phyloP scores from a whole-genome alignment of 768 basidiomycete genomes.

The Mycena pura region DNA sequence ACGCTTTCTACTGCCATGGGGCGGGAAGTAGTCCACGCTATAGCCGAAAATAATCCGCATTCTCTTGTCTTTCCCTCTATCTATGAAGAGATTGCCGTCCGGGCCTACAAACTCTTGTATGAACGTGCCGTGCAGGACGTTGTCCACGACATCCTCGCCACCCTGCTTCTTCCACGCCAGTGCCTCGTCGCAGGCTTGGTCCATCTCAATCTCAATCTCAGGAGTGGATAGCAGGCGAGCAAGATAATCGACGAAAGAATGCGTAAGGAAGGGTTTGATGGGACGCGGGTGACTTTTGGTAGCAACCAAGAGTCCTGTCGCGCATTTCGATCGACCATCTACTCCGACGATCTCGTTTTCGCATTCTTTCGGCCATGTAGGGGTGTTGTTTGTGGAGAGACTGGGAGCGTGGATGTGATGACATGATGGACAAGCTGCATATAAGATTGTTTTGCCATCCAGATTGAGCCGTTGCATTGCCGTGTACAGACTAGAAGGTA shows the following conservation, averaged over 20 bases:
- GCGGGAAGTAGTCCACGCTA: conserved; percentile 36
- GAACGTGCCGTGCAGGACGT: not conserved
- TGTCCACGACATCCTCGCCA: not conserved
- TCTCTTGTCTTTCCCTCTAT: no score
- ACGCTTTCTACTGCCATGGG: conserved; percentile 23
- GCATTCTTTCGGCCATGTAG: not conserved
- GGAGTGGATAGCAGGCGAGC: conserved; percentile 23
- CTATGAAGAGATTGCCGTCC: no score
- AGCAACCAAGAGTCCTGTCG: not conserved
- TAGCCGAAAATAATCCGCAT: conserved; percentile 26
- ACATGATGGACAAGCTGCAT: conserved; percentile 21
- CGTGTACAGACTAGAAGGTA: conserved; percentile 6
- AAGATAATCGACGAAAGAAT: conserved; percentile 31
- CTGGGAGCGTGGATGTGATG: conserved; percentile 10
- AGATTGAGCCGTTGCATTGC: conserved; percentile 10
- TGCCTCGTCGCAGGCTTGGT: conserved; percentile 8
- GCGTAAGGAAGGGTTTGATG: conserved; percentile 19
- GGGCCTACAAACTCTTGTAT: not conserved
- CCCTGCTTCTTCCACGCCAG: not conserved
- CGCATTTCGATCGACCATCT: not conserved
- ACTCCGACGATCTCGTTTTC: not conserved
- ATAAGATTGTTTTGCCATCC: conserved; percentile 10
- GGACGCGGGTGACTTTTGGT: conserved; percentile 4
- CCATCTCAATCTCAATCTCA: conserved; percentile 13
- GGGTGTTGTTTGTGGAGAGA: not conserved